phyloP scores from a whole-genome alignment of 352 stramenopile species.

The Pythium scleroteichum region DNA sequence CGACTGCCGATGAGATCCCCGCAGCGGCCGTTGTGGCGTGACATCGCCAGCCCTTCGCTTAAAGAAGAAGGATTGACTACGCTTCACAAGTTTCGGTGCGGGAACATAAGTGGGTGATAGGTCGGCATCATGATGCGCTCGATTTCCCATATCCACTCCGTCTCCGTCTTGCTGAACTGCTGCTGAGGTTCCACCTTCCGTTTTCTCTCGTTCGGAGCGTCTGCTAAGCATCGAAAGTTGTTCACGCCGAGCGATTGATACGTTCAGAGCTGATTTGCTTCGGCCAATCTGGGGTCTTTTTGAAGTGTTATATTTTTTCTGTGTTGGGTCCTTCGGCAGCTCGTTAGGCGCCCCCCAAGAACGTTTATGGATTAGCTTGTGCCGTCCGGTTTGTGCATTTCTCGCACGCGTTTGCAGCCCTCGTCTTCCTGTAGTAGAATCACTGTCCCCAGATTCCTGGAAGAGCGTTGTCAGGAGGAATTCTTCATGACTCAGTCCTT shows the following conservation, averaged over 20 bases:
- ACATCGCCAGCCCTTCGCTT: conserved; percentile 4
- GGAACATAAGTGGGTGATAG: conserved; percentile 23
- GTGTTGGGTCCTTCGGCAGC: neutral
- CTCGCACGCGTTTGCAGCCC: neutral
- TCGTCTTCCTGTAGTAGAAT: neutral
- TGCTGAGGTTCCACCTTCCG: conserved; percentile 13
- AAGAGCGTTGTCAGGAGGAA: conserved; percentile 60
- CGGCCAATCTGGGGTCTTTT: conserved; percentile 27
- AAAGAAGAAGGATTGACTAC: conserved; percentile 23
- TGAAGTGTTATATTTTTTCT: neutral
- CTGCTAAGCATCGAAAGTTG: conserved; percentile 28
- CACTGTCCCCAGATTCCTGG: conserved; percentile 26
- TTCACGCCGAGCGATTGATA: conserved; percentile 32
- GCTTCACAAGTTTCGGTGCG: conserved; percentile 6
- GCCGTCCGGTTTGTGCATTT: neutral
- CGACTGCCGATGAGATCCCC: conserved; percentile 1
- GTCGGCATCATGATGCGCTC: too few species aligned
- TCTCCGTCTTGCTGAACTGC: neutral
- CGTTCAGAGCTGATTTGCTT: conserved; percentile 52
- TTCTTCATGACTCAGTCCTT: conserved; percentile 28
- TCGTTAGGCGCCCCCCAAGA: conserved; percentile 1
- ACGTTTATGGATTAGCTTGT: conserved; percentile 6
- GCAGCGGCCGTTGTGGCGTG: neutral
- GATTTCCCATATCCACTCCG: too few species aligned
- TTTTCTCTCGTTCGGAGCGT: conserved; percentile 27